These are phyloP conservation scores for Leccinum boreale DNA, from an alignment of 768 basidiomycete genomes.

Conservation along the genomic window DNA sequence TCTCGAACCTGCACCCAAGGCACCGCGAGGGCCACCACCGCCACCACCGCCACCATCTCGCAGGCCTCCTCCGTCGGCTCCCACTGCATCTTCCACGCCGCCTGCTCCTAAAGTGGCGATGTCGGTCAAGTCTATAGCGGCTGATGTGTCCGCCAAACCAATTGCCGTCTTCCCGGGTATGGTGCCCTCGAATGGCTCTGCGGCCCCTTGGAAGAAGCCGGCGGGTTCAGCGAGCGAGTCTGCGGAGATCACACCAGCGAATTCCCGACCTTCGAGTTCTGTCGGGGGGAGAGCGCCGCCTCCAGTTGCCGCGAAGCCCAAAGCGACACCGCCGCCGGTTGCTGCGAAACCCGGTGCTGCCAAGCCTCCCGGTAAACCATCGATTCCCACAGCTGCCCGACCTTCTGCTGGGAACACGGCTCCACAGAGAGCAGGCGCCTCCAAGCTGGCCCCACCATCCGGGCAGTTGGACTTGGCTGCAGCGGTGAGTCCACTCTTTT, in stretches of 20 bases:
- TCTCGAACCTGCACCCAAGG: conserved; percentile 74
- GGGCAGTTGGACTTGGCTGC: conserved; percentile 82
- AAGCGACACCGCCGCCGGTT: conserved; percentile 54
- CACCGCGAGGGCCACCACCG: conserved; percentile 58
- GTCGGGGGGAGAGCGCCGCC: conserved; percentile 53
- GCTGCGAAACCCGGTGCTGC: conserved; percentile 51
- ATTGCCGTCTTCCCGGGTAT: conserved; percentile 82
- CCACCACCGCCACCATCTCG: conserved; percentile 67
- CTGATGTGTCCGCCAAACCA: conserved; percentile 69
- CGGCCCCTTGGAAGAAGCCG: conserved; percentile 72
- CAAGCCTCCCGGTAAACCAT: conserved; percentile 55
- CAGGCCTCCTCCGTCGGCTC: conserved; percentile 42
- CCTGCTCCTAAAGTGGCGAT: conserved; percentile 34
- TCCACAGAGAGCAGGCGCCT: conserved; percentile 37
- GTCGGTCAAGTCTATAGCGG: conserved; percentile 42
- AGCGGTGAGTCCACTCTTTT: conserved; percentile 48
- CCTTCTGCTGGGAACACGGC: conserved; percentile 39
- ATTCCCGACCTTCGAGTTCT: conserved; percentile 51
- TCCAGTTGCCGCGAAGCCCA: conserved; percentile 63
- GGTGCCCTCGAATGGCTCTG: conserved; percentile 61
- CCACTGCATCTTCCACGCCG: conserved; percentile 36
- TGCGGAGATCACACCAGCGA: conserved; percentile 37
- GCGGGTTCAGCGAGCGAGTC: conserved; percentile 34
- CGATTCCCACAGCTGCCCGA: conserved; percentile 56
- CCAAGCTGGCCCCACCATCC: conserved; percentile 43